Evolutionary conservation across 2,329 filamentous ascomycete genomes (phyloP).

Genomic region (Paecilomyces variotii): DNA sequence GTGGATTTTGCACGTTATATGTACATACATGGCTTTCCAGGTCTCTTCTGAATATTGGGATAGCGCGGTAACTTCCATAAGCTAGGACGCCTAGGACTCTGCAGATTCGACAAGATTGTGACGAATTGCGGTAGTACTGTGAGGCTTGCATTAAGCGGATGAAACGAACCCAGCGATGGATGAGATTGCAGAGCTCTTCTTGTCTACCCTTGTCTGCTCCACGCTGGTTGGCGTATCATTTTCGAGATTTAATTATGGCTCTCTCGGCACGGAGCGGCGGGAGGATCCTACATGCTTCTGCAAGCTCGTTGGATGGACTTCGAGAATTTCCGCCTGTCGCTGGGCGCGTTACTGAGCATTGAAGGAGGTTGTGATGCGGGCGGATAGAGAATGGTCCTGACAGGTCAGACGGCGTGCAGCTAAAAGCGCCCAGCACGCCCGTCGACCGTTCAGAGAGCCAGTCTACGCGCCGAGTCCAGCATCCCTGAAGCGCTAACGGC

Average conservation of each 20-base stretch:
- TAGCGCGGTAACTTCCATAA: neutral
- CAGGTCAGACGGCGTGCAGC: neutral
- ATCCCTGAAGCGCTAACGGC: neutral
- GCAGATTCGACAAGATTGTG: neutral
- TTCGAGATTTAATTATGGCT: neutral
- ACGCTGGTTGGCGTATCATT: neutral
- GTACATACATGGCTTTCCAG: neutral
- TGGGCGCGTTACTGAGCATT: neutral
- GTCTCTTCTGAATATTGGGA: neutral
- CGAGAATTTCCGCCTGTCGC: neutral
- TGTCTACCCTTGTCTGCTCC: neutral
- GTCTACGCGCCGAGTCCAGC: neutral
- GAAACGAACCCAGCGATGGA: neutral
- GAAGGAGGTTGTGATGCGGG: neutral
- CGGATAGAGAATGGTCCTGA: neutral
- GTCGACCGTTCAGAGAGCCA: neutral
- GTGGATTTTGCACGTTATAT: neutral
- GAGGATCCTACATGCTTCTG: neutral
- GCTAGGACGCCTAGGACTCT: neutral
- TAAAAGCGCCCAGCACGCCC: neutral
- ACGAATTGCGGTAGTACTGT: neutral
- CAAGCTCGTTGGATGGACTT: neutral
- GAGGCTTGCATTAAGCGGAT: neutral
- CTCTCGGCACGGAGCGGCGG: neutral
- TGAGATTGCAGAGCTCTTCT: neutral